Base-by-base conservation (phyloP, 2,329 filamentous ascomycete genomes). In the Penicillium brevicompactum region DNA sequence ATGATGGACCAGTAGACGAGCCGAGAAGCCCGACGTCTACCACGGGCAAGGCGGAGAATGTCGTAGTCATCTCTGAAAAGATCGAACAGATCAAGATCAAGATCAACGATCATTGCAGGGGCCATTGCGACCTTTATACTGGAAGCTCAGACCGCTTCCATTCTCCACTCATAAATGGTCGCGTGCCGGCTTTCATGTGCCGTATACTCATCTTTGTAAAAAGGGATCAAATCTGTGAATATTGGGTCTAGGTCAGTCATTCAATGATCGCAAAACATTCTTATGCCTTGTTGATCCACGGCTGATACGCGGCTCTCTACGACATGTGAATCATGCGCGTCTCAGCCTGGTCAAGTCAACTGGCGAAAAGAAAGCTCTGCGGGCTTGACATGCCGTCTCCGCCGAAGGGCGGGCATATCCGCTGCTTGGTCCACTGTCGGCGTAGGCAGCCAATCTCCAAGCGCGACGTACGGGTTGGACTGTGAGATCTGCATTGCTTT, bases 11-110 rank as follows among this genome's bases (percentile, higher is more conserved):
- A 2, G 58, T 46, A 5, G 66, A 49, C 11, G 60, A 61, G 6
- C 65, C 64, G 0, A 80, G 68, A 40, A 69, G 59, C 4, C 69
- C 55, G 24, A 79, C 67, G 49, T 78, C 77, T 27, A 80, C 68
- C 49, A 79, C 73, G 5, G 76, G 77, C 10, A 78, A 69, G 5
- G 72, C 71, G 3, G 73, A 74, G 58, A 78, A 79, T 10, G 66
- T 69, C 21, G 75, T 76, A 5, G 75, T 70, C 76, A 77, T 78
- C 22, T 41, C 46, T 4, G 5, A 45, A 27, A n/a, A 31, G 10
- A 45, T 30, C 8, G 22, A 30, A 18, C 21, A 16, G 16, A 45
- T 18, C 11, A 2, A 14, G n/a, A 14, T 42, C 16, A 24, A n/a
- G 38, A 18, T 21, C 16, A 10, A 16, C 7, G 14, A 14, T 21